Evolutionary conservation across 345 rosid genomes (phyloP), one percentile per base, ranked within the genome.

Genomic region (Eucalyptus sideroxylon): DNA sequence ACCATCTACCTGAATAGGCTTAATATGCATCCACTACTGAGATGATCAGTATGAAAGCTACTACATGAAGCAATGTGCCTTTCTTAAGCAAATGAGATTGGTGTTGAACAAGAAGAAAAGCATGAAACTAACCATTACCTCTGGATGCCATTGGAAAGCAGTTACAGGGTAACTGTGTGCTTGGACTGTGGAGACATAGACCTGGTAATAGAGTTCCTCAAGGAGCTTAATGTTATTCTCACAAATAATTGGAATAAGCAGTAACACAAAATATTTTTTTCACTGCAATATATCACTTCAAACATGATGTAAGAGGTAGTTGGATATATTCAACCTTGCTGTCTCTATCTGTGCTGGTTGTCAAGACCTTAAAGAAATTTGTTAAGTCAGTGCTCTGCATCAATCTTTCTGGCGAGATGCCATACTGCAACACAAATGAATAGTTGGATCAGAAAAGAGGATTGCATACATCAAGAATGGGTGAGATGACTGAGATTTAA

Each of bases 91-190:
- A 37, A 37, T 21, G 47, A 37, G 12, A 37, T 37, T 77, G 27
- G 82, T 72, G 82, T 34, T 12, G 44, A 69, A 30, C 42, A 51
- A 59, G 86, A 69, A 77, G 23, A 16, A 77, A 82, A 86, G 86
- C 77, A 87, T 88, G 9, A 88, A 87, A 50, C 31, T 87, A 86
- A 83, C 47, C 16, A 87, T 89, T 94, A 96, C 99, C 98, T 98
- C 99, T 11, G 99, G 99, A 92, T 98, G 99, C 99, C 99, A 98
- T 69, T 98, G 99, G 93, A 98, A 95, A 85, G 93, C 99, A 45
- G 97, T 96, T 86, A 98, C 94, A 5, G 99, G 99, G 92, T 97
- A 98, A 91, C 30, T 90, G 89, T 89, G 89, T 3, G 98, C 97
- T 91, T 98, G 95, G 56, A 93, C 96, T 9, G 99, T 97, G 77